phyloP scores from a whole-genome alignment of 768 basidiomycete species.

The Trametes maxima region DNA sequence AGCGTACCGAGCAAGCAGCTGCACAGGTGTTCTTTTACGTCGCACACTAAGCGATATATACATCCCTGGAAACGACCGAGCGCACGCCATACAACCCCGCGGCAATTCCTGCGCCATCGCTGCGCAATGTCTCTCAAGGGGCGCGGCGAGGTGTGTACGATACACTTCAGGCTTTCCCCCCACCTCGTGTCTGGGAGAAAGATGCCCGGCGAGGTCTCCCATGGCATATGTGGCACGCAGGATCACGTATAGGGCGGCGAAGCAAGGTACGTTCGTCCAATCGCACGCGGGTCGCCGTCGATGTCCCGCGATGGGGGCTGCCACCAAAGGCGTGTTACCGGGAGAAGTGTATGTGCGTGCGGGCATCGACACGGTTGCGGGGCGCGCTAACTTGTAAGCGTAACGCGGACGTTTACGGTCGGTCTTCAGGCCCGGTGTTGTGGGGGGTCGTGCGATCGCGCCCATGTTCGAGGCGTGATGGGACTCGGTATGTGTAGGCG shows the following conservation, averaged over 20 bases:
- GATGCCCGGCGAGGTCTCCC: neutral
- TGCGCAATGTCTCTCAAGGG: neutral
- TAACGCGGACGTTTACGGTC: too few relatives aligned
- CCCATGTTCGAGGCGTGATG: too few relatives aligned
- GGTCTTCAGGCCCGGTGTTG: too few relatives aligned
- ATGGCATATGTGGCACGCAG: neutral
- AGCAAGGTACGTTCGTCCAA: neutral
- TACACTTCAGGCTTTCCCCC: neutral
- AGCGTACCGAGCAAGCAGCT: too few relatives aligned
- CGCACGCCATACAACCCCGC: neutral
- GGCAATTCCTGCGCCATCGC: neutral
- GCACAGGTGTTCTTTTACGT: neutral
- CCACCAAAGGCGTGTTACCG: neutral
- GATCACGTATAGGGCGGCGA: neutral
- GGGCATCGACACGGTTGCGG: neutral
- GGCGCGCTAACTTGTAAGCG: neutral
- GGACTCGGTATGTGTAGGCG: too few relatives aligned
- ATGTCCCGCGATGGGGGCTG: neutral
- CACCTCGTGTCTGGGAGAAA: conserved; percentile 4
- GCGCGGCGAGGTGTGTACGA: neutral
- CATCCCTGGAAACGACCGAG: neutral
- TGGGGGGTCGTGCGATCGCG: too few relatives aligned
- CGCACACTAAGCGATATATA: neutral
- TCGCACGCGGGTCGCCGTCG: neutral
- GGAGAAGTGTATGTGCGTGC: neutral